Evolutionary conservation across 345 rosid genomes (phyloP), one percentile per base, ranked within the genome.

Genomic region (Rhizophora apiculata): DNA sequence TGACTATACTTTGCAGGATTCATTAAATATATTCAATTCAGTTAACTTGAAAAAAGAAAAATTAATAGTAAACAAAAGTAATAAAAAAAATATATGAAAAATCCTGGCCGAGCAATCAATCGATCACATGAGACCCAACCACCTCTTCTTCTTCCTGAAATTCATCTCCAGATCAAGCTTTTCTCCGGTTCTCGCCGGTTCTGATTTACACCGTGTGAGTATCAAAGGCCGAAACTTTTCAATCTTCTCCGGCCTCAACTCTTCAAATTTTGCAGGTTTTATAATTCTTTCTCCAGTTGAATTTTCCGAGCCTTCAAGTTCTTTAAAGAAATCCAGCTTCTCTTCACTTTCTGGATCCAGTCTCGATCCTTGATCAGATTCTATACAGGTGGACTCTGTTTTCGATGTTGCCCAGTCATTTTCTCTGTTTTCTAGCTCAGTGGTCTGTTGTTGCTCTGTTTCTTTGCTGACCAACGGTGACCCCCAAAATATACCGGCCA

Each of bases 121-220:
- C 62, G 62, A 49, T 67, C 79, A 90, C 71, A 84, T 81, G 79
- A 82, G 77, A 65, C 82, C 93, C 85, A 86, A 84, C 85, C 90
- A 86, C 72, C 68, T 82, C 80, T 77, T 83, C 78, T 43, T 43
- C 49, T 39, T 39, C 48, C 16, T 10, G 71, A 85, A 76, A 72
- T 56, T 71, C 67, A 78, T 39, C 62, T 85, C 87, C 32, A 82
- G 83, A 51, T 82, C 81, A 29, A 86, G 83, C 70, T 77, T 84
- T 75, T 77, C 85, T 13, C 79, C 89, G 37, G 78, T 82, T 77
- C 90, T 86, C 51, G 94, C 87, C 78, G 98, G 97, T 71, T 86
- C 98, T 19, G 98, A 91, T 52, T 93, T 91, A 80, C 97, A 84
- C 69, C 98, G 78, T 37, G 82, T 85, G 59, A 93, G 92, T 20